A percentile compares a stretch with the other conserved stretches of the same genome.
Evolutionary conservation across 257 asterid genomes (phyloP).

Genomic region (Mitragyna speciosa): DNA sequence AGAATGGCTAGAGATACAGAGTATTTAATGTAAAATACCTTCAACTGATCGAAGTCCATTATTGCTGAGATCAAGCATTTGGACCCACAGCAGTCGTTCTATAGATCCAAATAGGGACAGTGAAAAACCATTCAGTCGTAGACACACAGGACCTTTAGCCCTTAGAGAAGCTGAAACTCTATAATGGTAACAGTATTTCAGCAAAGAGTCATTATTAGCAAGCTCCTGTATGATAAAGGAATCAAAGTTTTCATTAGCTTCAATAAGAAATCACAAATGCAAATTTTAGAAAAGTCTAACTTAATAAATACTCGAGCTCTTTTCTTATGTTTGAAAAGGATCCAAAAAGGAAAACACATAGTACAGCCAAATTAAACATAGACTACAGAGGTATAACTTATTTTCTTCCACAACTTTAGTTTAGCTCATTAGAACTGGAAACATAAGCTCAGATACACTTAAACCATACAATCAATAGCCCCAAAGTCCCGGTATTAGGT

Average conservation of each 20-base stretch:
- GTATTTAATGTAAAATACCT: constrained; percentile 47
- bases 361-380: no score
- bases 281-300: neutral
- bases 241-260: constrained; percentile 1
- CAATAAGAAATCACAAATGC: neutral
- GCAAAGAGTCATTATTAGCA: constrained; percentile 49
- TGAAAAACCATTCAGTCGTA: constrained; percentile 66
- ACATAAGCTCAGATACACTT: no score
- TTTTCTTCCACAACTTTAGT: no score
- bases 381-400: no score
- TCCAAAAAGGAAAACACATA: neutral
- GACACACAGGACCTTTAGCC: constrained; percentile 29
- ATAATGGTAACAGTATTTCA: constrained; percentile 44
- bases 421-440: no score
- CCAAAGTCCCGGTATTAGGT: no score
- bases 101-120: constrained; percentile 65
- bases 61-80: constrained; percentile 85
- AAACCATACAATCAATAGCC: no score
- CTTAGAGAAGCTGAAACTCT: constrained; percentile 48
- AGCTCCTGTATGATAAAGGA: constrained; percentile 49
- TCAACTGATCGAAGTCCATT: constrained; percentile 79
- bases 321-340: neutral
- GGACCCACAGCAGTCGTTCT: constrained; percentile 84
- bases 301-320: neutral
- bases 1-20: neutral